A percentile compares a stretch with the other conserved stretches of the same genome.
These are phyloP conservation scores for Baudoinia panamericana DNA, from an alignment of 495 filamentous ascomycete genomes.

Conservation along the genomic window DNA sequence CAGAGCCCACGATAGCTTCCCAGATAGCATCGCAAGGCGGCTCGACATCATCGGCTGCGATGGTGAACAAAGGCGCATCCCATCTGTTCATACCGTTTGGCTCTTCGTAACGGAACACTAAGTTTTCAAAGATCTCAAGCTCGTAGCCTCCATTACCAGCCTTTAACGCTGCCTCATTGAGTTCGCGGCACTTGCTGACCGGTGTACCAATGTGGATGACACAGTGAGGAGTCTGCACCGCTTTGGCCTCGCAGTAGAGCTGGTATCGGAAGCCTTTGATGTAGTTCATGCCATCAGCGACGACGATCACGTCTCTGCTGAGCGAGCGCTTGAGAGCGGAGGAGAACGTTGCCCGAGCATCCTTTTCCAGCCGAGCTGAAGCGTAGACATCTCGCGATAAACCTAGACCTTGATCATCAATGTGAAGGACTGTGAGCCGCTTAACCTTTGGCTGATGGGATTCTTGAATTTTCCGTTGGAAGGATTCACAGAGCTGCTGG, in stretches of 20 bases:
- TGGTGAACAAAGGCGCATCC: constrained; percentile 89
- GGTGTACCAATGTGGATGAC: constrained; percentile 75
- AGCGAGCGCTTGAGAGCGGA: constrained; percentile 75
- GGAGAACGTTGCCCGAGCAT: constrained; percentile 74
- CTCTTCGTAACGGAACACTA: constrained; percentile 92
- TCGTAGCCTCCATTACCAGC: constrained; percentile 23
- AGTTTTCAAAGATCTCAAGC: constrained; percentile 68
- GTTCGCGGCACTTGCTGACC: constrained; percentile 49
- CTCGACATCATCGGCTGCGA: constrained; percentile 63
- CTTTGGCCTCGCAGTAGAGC: constrained; percentile 88
- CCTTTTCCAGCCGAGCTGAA: constrained; percentile 66
- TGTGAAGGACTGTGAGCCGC: constrained; percentile 48
- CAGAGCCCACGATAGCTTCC: constrained; percentile 55
- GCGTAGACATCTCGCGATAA: constrained; percentile 52
- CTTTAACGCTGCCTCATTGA: constrained; percentile 39
- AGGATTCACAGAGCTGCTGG: constrained; percentile 55
- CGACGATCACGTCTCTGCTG: constrained; percentile 65
- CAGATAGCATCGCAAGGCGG: constrained; percentile 61
- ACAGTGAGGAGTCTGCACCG: constrained; percentile 65
- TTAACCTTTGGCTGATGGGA: constrained; percentile 39
- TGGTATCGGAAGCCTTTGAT: constrained; percentile 98
- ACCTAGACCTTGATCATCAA: constrained; percentile 54
- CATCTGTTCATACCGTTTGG: constrained; percentile 88
- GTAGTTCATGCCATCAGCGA: constrained; percentile 86
- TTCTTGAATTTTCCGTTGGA: constrained; percentile 42